Base-by-base conservation (phyloP, 805 yeast genomes). In the Huiozyma sinensis region DNA sequence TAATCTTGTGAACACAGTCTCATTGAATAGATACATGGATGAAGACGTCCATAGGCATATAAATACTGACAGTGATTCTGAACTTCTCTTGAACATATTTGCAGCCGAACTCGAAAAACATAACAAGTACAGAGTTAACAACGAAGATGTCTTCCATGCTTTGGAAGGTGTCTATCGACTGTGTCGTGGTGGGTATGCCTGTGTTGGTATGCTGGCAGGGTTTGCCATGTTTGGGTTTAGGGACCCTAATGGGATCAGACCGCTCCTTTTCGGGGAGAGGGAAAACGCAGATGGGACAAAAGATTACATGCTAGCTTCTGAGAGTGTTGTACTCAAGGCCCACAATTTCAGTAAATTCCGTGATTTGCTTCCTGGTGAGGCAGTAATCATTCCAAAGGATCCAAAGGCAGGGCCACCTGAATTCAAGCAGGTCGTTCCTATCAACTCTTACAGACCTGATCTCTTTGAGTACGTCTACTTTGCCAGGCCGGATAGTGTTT, bases 161-260 rank as follows among this genome's bases (percentile, higher is more conserved):
- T 69, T 92, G 44, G 73, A 75, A 46, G 96, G 95, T 45, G 86
- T 92, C 28, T 86, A 76, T 72, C 70, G 77, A 38, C 69, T 74
- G 54, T 81, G 90, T 52, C 79, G 95, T 61, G 98, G 98, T 50
- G 97, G 96, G n/a, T 92, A 87, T 62, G 97, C 97, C 1, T 88
- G 96, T 68, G 79, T 82, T 40, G 94, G 94, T 44, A 79, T 92
- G 83, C 71, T 92, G 47, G 97, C 98, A 2, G 98, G 98, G 39
- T 92, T 82, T 66, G 97, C 96, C 39, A 60, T 92, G 48, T 79
- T 92, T 58, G 98, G 97, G 0, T 92, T 92, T 71, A 77, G 98
- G 65, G 98, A 92, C 66, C 96, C 98, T 32, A 81, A 90, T 60
- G 98, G 97, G 50, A 86, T 92, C 54, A 78, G 98, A 61, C 98